Base-by-base conservation (phyloP, 1,284 basidiomycete species). In the Wallemia ichthyophaga region DNA sequence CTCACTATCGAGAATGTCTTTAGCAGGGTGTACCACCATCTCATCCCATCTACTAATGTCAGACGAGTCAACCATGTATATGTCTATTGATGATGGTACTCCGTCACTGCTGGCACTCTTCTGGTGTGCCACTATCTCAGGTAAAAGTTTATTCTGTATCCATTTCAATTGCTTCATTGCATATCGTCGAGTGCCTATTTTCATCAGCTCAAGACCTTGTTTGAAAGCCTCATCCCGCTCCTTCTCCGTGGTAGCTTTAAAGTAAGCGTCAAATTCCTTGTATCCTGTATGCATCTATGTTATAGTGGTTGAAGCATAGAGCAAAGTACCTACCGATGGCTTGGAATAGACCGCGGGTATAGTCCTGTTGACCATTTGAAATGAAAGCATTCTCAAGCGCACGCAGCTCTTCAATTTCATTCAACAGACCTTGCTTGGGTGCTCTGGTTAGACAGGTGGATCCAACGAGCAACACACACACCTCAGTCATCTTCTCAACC, bases 151-250 rank as follows among this genome's bases (percentile, higher is more conserved):
- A 67, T 88, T 89, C 37, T 79, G 76, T 58, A 98, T 81, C 94
- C 94, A 99, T 58, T 82, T 81, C 33, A 89, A 74, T 68, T 99
- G 94, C 21, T 81, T 75, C 67, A 84, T 87, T 0, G 94, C 87
- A 66, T 98, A 99, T 69, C 88, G 83, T 21, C 85, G 73, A 1
- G 92, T 99, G 0, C 82, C 81, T 0, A 77, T 69, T 69, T 96
- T 94, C 78, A 88, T 95, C 23, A 75, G 75, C 37, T 82, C 79
- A 1, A 86, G 71, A 0, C 84, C 85, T 21, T 71, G 69, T 7
- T 68, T 61, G 64, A 83, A 85, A 3, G 70, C 58, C 2, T 54
- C 27, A 24, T 59, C 28, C 58, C 23, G 59, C 55, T 9, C 54
- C 33, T n/a, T 61, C 59, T 15, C 15, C 53, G 13, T 19, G 56